A percentile compares a stretch with the other conserved stretches of the same genome.
Evolutionary conservation across 176 grass and related monocot genomes (phyloP).

Genomic region (Musa beccarii): DNA sequence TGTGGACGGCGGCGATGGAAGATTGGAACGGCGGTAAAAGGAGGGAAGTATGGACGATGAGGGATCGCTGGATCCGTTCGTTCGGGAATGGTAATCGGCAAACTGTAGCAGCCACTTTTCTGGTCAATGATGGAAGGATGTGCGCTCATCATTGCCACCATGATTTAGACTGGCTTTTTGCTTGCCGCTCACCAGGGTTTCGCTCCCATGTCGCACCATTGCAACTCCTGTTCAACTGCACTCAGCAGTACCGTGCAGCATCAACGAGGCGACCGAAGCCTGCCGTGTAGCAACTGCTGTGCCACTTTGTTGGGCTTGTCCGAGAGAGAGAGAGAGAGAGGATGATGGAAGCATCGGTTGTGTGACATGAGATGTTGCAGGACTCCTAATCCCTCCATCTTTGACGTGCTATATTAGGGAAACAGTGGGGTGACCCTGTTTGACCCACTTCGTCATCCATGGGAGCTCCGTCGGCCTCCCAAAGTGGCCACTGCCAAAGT

Average conservation of each 20-base stretch:
- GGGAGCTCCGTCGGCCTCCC: background rate
- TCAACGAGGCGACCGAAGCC: background rate
- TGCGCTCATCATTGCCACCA: no score
- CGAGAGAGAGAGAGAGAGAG: background rate
- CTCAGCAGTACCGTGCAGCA: background rate
- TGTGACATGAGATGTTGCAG: no score
- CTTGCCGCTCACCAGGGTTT: background rate
- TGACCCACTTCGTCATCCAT: background rate
- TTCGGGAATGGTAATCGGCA: no score
- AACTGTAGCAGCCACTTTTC: no score
- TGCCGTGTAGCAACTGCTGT: background rate
- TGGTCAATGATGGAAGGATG: no score
- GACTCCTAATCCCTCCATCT: background rate
- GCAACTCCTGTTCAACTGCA: background rate
- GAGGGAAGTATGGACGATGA: no score
- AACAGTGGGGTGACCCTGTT: background rate
- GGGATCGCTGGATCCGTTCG: no score
- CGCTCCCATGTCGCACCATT: background rate
- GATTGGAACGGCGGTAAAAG: no score
- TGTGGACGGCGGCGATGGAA: no score
- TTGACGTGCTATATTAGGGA: background rate
- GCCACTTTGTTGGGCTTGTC: background rate
- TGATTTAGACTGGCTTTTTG: no score
- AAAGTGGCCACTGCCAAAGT: background rate
- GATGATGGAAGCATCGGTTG: no score